These are phyloP conservation scores for Irpex sp. DNA, from an alignment of 1,284 basidiomycete species.

Conservation along the genomic window DNA sequence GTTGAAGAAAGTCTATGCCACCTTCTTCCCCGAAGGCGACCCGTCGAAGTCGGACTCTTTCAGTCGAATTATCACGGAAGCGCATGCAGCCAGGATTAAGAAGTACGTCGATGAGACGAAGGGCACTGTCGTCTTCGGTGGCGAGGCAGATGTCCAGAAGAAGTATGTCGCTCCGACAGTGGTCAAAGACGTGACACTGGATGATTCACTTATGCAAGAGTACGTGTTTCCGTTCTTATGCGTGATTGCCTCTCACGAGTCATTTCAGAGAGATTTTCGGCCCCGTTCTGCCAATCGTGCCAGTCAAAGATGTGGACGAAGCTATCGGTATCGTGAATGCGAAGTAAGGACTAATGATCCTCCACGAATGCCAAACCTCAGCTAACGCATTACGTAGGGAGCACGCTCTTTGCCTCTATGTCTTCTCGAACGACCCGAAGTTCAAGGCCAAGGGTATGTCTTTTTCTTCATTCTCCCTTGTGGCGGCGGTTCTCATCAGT, in stretches of 20 bases:
- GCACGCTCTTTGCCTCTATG: slow-evolving; percentile 75
- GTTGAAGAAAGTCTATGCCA: slow-evolving; percentile 54
- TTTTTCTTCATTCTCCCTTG: not conserved
- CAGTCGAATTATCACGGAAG: slow-evolving; percentile 45
- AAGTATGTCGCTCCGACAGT: slow-evolving; percentile 69
- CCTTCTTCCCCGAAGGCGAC: slow-evolving; percentile 48
- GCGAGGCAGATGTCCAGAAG: slow-evolving; percentile 54
- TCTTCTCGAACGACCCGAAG: slow-evolving; percentile 60
- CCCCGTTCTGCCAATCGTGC: slow-evolving; percentile 65
- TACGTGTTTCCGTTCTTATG: slow-evolving; percentile 27
- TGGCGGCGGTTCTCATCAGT: not conserved
- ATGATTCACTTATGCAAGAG: slow-evolving; percentile 78
- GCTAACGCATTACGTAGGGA: slow-evolving; percentile 40
- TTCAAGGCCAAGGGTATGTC: slow-evolving; percentile 61
- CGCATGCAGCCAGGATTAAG: slow-evolving; percentile 62
- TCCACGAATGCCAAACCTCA: not conserved
- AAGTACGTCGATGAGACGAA: slow-evolving; percentile 63
- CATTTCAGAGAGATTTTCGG: slow-evolving; percentile 33
- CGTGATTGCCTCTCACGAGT: not conserved
- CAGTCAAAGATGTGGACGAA: slow-evolving; percentile 68
- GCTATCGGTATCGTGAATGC: slow-evolving; percentile 71
- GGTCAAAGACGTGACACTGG: slow-evolving; percentile 55
- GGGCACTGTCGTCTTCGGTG: slow-evolving; percentile 72
- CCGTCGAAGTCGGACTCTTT: slow-evolving; percentile 41
- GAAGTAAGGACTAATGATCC: slow-evolving; percentile 34